Percentiles rank a stretch among this genome's conserved stretches.
These are phyloP conservation scores for Magnaporthiopsis incrustans DNA, from an alignment of 2,329 filamentous ascomycete species.

Conservation along the genomic window DNA sequence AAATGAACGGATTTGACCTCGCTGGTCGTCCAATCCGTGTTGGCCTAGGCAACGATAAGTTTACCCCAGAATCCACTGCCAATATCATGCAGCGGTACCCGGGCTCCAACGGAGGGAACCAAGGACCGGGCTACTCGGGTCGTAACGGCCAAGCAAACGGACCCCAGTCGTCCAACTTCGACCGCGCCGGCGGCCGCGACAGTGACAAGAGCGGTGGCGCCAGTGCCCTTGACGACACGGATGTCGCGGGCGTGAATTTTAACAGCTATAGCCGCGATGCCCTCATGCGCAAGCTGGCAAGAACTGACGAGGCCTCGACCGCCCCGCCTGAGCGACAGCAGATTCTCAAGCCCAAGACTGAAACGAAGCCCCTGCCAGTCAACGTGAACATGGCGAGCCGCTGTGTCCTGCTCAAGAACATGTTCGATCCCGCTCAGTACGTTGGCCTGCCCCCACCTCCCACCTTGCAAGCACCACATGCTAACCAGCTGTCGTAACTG, in stretches of 20 bases:
- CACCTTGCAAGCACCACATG: background rate
- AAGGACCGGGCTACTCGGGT: conserved; percentile 35
- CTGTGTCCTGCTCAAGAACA: conserved; percentile 90
- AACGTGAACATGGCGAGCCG: conserved; percentile 88
- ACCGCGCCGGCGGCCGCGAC: conserved; percentile 81
- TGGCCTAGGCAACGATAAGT: conserved; percentile 99
- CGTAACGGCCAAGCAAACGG: conserved; percentile 30
- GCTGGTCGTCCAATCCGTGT: conserved; percentile 96
- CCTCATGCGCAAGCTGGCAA: conserved; percentile 96
- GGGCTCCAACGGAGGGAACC: conserved; percentile 54
- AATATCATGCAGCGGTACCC: conserved; percentile 89
- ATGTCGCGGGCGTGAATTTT: conserved; percentile 98
- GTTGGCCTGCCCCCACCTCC: conserved; percentile 27
- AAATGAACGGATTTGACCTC: conserved; percentile 99
- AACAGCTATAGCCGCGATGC: conserved; percentile 98
- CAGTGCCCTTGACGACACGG: conserved; percentile 92
- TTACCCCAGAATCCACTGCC: conserved; percentile 92
- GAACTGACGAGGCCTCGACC: conserved; percentile 75
- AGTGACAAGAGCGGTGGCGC: conserved; percentile 86
- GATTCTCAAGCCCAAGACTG: conserved; percentile 69
- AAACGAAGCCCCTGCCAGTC: conserved; percentile 69
- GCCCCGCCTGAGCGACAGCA: conserved; percentile 58
- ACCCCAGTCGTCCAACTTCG: conserved; percentile 78
- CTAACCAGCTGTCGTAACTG: conserved; percentile 23
- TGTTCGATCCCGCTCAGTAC: conserved; percentile 89